These are phyloP conservation scores for Omphalotus olearius DNA, from an alignment of 1,284 basidiomycete genomes.

Conservation along the genomic window DNA sequence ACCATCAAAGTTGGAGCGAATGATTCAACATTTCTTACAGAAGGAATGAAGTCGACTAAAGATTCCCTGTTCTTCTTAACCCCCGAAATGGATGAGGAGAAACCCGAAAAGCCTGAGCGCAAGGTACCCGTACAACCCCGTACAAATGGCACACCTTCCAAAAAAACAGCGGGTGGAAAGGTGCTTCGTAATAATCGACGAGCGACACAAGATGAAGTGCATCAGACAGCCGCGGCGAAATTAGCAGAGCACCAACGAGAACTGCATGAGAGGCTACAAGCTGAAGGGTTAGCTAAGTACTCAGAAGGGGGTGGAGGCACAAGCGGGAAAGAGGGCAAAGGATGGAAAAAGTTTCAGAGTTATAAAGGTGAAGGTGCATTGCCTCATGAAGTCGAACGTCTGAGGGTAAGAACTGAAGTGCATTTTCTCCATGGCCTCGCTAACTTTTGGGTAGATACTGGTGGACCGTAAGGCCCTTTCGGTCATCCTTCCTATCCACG, in stretches of 20 bases:
- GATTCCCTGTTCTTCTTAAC: constrained; percentile 89
- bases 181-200: constrained; percentile 81
- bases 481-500: constrained; percentile 90
- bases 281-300: constrained; percentile 81
- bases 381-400: constrained; percentile 73
- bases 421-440: constrained; percentile 10
- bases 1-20: constrained; percentile 79
- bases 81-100: constrained; percentile 49
- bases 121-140: constrained; percentile 50
- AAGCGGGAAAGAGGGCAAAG: constrained; percentile 83
- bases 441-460: constrained; percentile 57
- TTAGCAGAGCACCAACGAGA: constrained; percentile 89
- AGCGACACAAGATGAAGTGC: constrained; percentile 75
- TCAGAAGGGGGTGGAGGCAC: constrained; percentile 69
- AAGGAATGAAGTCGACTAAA: constrained; percentile 78
- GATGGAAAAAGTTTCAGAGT: constrained; percentile 94
- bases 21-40: constrained; percentile 73
- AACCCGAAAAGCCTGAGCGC: constrained; percentile 52
- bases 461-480: constrained; percentile 91
- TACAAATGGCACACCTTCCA: constrained; percentile 60
- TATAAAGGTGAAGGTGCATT: constrained; percentile 93
- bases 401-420: constrained; percentile 51
- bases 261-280: constrained; percentile 76
- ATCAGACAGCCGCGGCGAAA: constrained; percentile 64
- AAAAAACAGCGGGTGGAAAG: constrained; percentile 79